Conservation (phyloP, 208 protist species). For the Leishmania lainsoni region DNA sequence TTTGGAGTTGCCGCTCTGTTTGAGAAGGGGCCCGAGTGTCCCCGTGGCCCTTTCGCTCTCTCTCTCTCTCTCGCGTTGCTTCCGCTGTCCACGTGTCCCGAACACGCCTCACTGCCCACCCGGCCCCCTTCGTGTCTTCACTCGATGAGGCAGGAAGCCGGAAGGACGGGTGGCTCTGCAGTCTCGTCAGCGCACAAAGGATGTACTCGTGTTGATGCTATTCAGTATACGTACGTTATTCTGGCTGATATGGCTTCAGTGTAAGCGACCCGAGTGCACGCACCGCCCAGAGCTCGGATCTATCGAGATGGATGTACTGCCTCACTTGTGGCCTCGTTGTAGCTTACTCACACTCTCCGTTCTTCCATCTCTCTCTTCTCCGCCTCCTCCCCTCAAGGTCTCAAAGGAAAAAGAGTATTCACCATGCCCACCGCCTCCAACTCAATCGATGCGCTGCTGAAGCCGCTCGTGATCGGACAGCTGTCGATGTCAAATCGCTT, state of each 20-base stretch:
- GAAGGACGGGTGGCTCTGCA: not conserved
- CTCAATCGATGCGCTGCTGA: conserved; percentile 26
- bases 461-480: conserved; percentile 46
- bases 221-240: not conserved
- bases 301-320: not conserved
- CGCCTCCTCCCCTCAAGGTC: not conserved
- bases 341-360: not conserved
- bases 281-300: not conserved
- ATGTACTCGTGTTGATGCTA: not conserved
- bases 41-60: no score
- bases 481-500: conserved; percentile 57
- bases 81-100: no score
- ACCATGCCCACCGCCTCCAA: not conserved
- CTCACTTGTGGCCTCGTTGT: not conserved
- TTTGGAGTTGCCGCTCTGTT: no score
- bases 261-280: not conserved
- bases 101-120: no score
- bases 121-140: no score
- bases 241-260: not conserved
- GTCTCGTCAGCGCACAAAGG: not conserved
- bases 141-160: no score
- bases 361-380: not conserved
- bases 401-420: not conserved
- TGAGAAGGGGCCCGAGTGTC: no score
- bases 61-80: no score